phyloP scores from a whole-genome alignment of 306 rosid genomes.

The Quercus suber region DNA sequence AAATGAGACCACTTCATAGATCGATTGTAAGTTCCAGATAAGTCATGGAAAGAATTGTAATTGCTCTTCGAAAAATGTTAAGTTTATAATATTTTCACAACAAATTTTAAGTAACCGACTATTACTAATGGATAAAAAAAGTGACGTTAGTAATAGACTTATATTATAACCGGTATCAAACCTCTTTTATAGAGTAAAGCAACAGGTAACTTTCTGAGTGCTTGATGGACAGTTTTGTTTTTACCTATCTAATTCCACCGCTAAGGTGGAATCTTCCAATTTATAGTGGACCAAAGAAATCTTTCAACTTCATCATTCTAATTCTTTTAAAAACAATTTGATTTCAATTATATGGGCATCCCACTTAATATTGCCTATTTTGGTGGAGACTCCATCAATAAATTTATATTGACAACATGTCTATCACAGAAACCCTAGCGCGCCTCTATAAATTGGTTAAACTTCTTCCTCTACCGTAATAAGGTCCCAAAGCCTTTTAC shows the following conservation, averaged over 20 bases:
- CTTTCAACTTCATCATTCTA: conserved; percentile 24
- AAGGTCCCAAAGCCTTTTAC: neutral
- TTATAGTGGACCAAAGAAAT: conserved; percentile 14
- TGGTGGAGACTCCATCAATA: conserved; percentile 45
- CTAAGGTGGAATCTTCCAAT: conserved; percentile 34
- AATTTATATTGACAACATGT: conserved; percentile 14
- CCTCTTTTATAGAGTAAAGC: neutral
- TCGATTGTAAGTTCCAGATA: neutral
- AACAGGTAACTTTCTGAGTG: neutral
- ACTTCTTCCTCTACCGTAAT: conserved; percentile 10
- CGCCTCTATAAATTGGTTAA: conserved; percentile 37
- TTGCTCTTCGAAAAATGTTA: neutral
- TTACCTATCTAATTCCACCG: neutral
- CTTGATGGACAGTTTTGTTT: neutral
- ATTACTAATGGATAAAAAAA: no score
- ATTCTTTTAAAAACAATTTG: conserved; percentile 14
- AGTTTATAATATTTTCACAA: no score
- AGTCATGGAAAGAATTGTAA: neutral
- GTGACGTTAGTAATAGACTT: no score
- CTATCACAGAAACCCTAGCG: neutral
- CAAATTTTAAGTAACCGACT: no score
- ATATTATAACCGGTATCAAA: no score
- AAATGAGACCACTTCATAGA: no score
- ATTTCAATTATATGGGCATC: conserved; percentile 25
- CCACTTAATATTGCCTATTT: conserved; percentile 42